phyloP scores from a whole-genome alignment of 148 eudicot species.

The Heliamphora exappendiculata region DNA sequence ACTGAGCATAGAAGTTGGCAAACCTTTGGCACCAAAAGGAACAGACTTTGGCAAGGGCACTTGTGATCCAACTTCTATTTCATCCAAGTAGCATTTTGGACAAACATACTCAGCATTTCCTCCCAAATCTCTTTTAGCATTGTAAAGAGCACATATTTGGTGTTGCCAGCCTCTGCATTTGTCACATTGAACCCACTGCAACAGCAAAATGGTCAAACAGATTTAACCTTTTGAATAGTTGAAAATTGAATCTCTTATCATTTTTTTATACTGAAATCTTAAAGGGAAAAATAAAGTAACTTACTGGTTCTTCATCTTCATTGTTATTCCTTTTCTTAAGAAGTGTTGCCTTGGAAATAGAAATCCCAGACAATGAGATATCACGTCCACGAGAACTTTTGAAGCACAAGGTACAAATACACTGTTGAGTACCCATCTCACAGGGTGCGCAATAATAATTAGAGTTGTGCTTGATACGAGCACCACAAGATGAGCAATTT shows the following conservation, averaged over 20 bases:
- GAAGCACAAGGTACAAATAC: conserved; percentile 59
- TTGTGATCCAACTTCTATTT: conserved; percentile 37
- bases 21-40: conserved; percentile 59
- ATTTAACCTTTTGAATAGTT: neutral
- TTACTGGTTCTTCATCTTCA: conserved; percentile 64
- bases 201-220: conserved; percentile 12
- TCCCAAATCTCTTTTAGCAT: conserved; percentile 54
- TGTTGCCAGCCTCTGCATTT: conserved; percentile 88
- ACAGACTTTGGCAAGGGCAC: conserved; percentile 37
- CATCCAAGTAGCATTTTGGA: conserved; percentile 61
- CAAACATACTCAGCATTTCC: conserved; percentile 62
- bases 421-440: conserved; percentile 37
- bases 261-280: neutral
- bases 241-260: neutral
- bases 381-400: conserved; percentile 35
- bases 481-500: conserved; percentile 62
- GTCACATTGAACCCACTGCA: conserved; percentile 95
- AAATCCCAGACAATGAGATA: conserved; percentile 35
- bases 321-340: conserved; percentile 40
- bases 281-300: conserved; percentile 8
- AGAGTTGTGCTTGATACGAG: conserved; percentile 43
- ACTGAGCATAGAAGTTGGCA: conserved; percentile 65
- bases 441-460: conserved; percentile 40
- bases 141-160: conserved; percentile 82
- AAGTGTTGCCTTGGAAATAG: conserved; percentile 47